These are phyloP conservation scores for Amphichorda felina DNA, from an alignment of 2,329 filamentous ascomycete species.

Conservation along the genomic window DNA sequence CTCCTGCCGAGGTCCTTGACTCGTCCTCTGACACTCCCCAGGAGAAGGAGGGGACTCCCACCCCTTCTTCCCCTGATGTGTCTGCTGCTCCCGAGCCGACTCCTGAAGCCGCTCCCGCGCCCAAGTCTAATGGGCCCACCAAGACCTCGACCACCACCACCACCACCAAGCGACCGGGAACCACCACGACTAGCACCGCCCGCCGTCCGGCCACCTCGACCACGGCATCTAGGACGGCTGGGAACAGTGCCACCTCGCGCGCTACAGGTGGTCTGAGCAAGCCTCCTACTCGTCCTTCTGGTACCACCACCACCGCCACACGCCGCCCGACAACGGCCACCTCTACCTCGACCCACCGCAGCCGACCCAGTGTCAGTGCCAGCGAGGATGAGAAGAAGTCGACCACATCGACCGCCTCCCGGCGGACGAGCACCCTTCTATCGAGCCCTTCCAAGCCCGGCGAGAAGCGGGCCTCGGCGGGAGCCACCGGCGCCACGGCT, in stretches of 20 bases:
- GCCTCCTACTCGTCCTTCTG: constrained; percentile 34
- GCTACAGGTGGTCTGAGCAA: constrained; percentile 30
- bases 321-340: constrained; percentile 20
- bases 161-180: constrained; percentile 21
- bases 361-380: constrained; percentile 33
- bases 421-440: constrained; percentile 31
- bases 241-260: constrained; percentile 19
- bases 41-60: constrained; percentile 7
- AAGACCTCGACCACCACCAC: constrained; percentile 16
- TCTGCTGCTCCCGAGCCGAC: constrained; percentile 11
- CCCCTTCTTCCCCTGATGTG: constrained; percentile 14
- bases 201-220: constrained; percentile 19
- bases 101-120: constrained; percentile 17
- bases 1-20: constrained; percentile 5
- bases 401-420: constrained; percentile 21
- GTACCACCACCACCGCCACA: constrained; percentile 18
- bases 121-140: constrained; percentile 17
- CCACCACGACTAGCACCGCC: constrained; percentile 19
- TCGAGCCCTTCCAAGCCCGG: constrained; percentile 22
- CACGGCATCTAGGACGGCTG: constrained; percentile 11
- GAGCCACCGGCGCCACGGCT: constrained; percentile 16
- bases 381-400: constrained; percentile 39
- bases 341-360: constrained; percentile 28
- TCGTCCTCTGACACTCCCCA: neutral
- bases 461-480: constrained; percentile 12